phyloP scores from a whole-genome alignment of 495 filamentous ascomycete species.

The Annulohypoxylon maeteangense region DNA sequence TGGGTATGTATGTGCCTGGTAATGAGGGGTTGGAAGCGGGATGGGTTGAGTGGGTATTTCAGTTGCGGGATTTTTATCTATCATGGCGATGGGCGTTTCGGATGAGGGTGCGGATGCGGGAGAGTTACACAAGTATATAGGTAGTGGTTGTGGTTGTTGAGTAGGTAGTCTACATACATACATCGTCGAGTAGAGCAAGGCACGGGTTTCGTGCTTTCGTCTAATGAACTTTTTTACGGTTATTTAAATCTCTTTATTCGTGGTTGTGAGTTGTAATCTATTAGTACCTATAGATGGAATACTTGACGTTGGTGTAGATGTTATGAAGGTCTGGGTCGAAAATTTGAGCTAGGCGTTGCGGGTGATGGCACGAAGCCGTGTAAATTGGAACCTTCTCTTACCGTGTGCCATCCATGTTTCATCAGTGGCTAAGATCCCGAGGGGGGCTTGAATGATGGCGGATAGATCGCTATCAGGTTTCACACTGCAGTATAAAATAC shows the following conservation, averaged over 20 bases:
- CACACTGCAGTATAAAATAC: too few species aligned
- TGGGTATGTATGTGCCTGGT: not conserved
- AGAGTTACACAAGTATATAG: too few species aligned
- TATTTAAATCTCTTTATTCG: not conserved
- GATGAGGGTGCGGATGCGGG: not conserved
- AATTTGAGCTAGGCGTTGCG: too few species aligned
- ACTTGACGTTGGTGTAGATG: not conserved
- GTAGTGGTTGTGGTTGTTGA: not conserved
- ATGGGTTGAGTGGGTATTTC: too few species aligned
- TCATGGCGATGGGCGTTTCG: constrained; percentile 12
- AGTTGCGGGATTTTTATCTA: not conserved
- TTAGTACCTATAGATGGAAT: not conserved
- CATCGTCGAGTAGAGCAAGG: not conserved
- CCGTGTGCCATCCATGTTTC: too few species aligned
- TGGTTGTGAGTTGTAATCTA: not conserved
- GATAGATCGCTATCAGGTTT: too few species aligned
- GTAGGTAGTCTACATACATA: not conserved
- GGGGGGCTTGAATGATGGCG: too few species aligned
- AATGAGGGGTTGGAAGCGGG: not conserved
- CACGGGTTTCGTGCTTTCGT: constrained; percentile 4
- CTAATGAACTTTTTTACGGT: constrained; percentile 15
- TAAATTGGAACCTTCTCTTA: too few species aligned
- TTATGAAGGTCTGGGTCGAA: too few species aligned
- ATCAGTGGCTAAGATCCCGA: too few species aligned
- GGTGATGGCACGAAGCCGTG: too few species aligned